phyloP scores from a whole-genome alignment of 176 grass and related monocot species.

The Calamus simplicifolius region DNA sequence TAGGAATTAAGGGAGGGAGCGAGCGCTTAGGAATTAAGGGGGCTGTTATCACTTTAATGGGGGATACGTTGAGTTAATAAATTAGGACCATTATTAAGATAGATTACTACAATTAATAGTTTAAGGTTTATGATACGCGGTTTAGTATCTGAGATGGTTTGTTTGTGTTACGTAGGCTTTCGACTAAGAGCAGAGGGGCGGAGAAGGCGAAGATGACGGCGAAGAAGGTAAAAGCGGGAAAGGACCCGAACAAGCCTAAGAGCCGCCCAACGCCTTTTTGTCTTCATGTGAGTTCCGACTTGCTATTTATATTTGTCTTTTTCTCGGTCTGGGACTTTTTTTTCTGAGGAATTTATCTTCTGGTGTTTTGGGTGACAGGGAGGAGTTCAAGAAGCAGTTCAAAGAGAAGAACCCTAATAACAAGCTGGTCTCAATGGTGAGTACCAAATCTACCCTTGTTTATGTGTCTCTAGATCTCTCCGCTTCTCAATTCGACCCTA shows the following conservation, averaged over 20 bases:
- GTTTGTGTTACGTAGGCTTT: conserved; percentile 26
- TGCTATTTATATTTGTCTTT: too few species aligned
- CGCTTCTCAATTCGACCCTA: background rate
- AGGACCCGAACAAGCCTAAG: conserved; percentile 95
- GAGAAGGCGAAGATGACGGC: conserved; percentile 35
- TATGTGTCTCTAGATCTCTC: background rate
- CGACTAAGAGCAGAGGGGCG: conserved; percentile 60
- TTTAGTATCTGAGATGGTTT: background rate
- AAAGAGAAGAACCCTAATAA: conserved; percentile 98
- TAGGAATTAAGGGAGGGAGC: too few species aligned
- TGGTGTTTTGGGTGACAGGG: conserved; percentile 25
- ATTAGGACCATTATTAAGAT: too few species aligned
- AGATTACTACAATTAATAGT: too few species aligned
- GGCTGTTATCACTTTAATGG: too few species aligned
- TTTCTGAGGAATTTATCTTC: background rate
- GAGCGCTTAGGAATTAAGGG: too few species aligned
- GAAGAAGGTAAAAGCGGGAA: conserved; percentile 54
- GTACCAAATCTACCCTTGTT: background rate
- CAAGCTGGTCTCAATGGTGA: conserved; percentile 66
- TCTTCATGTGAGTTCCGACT: conserved; percentile 50
- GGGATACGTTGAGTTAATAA: too few species aligned
- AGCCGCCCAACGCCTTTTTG: conserved; percentile 83
- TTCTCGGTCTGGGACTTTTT: background rate
- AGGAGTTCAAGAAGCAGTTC: conserved; percentile 88
- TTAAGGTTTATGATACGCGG: background rate